Conservation (phyloP, 441 rosid species). For the Biscutella auriculata region DNA sequence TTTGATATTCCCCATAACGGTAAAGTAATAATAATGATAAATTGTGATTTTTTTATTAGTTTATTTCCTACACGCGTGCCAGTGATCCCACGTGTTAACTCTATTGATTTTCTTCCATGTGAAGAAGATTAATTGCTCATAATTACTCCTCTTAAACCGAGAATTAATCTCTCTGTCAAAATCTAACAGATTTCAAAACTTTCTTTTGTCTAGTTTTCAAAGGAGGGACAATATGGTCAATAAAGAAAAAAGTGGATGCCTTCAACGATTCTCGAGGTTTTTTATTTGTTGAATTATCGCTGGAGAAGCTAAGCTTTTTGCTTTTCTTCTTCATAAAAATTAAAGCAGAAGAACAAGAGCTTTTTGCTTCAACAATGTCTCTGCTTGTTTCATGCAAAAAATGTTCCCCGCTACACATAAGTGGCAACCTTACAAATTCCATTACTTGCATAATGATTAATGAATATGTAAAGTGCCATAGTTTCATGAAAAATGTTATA, state of each 20-base stretch:
- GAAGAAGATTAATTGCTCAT: constrained; percentile 23
- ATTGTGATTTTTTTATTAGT: neutral
- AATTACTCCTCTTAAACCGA: constrained; percentile 3
- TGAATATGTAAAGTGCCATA: neutral
- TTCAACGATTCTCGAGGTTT: too few relatives aligned
- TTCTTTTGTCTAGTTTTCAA: neutral
- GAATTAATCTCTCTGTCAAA: neutral
- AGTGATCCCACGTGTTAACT: constrained; percentile 15
- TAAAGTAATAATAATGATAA: neutral
- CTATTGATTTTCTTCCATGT: constrained; percentile 4
- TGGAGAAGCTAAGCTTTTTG: neutral
- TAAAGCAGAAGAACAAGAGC: constrained; percentile 1
- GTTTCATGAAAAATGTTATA: neutral
- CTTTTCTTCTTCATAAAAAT: neutral
- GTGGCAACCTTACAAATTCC: neutral
- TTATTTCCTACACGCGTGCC: constrained; percentile 13
- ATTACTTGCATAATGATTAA: neutral
- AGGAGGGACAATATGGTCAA: constrained; percentile 1
- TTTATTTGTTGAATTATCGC: neutral
- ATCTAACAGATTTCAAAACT: neutral
- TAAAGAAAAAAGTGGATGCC: constrained; percentile 3
- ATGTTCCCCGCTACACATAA: neutral
- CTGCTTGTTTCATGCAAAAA: constrained; percentile 17
- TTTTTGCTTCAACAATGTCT: constrained; percentile 6
- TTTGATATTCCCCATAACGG: constrained; percentile 12